Evolutionary conservation across 768 basidiomycete species (phyloP).

Genomic region (Peribolospora kevripleyi): DNA sequence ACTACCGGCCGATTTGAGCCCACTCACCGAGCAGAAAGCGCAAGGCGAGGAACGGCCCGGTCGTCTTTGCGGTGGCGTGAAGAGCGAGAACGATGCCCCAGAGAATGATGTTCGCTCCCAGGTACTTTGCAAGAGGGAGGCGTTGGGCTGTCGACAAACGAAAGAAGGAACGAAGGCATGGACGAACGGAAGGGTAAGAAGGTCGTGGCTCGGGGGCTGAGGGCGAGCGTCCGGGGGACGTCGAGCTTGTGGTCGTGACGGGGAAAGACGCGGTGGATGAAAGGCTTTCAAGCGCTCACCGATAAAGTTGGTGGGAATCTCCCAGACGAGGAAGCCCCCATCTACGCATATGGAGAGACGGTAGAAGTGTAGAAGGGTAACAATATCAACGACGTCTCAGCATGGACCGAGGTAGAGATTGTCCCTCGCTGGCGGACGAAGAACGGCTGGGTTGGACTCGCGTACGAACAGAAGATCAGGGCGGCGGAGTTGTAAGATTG

Average conservation of each 20-base stretch:
- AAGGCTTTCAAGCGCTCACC: conserved; percentile 24
- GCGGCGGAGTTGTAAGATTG: conserved; percentile 27
- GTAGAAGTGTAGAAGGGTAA: too few relatives aligned
- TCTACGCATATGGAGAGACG: too few relatives aligned
- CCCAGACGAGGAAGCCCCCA: conserved; percentile 25
- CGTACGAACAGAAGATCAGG: not conserved
- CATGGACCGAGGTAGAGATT: not conserved
- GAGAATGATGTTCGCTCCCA: conserved; percentile 33
- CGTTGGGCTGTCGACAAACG: conserved; percentile 35
- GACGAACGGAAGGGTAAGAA: too few relatives aligned
- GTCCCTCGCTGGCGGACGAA: conserved; percentile 12
- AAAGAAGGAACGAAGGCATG: too few relatives aligned
- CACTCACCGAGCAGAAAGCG: conserved; percentile 34
- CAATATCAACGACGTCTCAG: too few relatives aligned
- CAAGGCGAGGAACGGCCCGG: conserved; percentile 37
- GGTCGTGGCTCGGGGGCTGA: too few relatives aligned
- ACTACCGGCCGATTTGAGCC: not conserved
- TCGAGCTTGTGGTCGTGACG: too few relatives aligned
- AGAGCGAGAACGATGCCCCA: conserved; percentile 40
- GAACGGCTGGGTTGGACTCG: conserved; percentile 17
- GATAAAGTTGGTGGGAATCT: conserved; percentile 42
- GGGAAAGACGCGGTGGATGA: too few relatives aligned
- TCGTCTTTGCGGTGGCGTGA: conserved; percentile 33
- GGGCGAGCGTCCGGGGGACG: too few relatives aligned
- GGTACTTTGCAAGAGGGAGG: conserved; percentile 16